Evolutionary conservation across 1,284 basidiomycete species (phyloP), one percentile per base, ranked within the genome.

Genomic region (Cutaneotrichosporon sp.): DNA sequence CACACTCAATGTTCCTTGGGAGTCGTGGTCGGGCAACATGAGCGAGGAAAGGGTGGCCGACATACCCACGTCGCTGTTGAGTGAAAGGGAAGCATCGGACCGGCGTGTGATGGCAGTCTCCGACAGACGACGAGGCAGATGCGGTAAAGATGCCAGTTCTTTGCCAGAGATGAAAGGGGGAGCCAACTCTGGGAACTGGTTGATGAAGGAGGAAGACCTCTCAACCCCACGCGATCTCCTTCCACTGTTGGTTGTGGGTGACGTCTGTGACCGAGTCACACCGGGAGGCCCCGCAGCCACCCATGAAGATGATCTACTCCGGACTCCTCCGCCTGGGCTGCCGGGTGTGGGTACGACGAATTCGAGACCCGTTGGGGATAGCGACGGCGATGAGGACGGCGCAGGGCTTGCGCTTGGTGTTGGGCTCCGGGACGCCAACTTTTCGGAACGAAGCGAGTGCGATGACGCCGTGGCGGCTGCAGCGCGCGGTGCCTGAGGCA

Each of bases 101-200:
- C 60, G 21, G 10, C 56, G 58, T 21, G 56, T 40, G 16, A 64
- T 40, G 13, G 65, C 65, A 2, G 66, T 64, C 32, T 67, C 66
- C 6, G 66, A 67, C 9, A 62, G 36, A 1, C 66, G 57, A 11
- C 66, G 30, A 0, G 66, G 18, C 3, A 47, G 13, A 9, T 22
- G 31, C 1, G 58, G 21, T 14, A 32, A 13, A 0, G 50, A 11
- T 5, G 42, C 5, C 9, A 62, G 64, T 36, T 65, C 64, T 9
- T 58, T 53, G 21, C 52, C 56, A 34, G 64, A 62, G 52, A 65
- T 65, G 51, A 62, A 65, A 4, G 64, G 64, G 1, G 64, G 64
- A 4, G 51, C 46, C n/a, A 65, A 52, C 42, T 65, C 64, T 14
- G 64, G 47, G 38, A 65, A 62, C 52, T 62, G 61, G 51, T 46